Base-by-base conservation (phyloP, 495 filamentous ascomycete genomes). In the Melanomma pulvis-pyrius region DNA sequence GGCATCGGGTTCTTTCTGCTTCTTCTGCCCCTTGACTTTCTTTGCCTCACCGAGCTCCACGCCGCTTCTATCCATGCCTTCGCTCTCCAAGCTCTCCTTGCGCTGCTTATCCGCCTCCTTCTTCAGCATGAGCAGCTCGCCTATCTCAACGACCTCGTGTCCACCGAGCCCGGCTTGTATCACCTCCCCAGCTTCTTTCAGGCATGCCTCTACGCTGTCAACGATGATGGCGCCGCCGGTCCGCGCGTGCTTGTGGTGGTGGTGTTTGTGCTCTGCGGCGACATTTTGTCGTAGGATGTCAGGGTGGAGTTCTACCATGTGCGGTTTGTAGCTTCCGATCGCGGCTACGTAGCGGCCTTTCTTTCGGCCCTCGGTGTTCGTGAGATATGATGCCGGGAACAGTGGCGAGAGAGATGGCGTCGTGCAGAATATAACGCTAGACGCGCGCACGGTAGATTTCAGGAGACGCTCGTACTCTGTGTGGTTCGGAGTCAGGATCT, bases 171-270 rank as follows among this genome's bases (percentile, higher is more conserved):
- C 90, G 0, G 91, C 91, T 70, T 91, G 86, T 28, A 93, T 88
- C 57, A 98, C 79, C 80, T 98, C 94, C 5, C 94, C 94, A 0
- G 93, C 90, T 72, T 97, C 92, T 70, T 87, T 86, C 65, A 97
- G 70, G 59, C 90, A 92, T 4, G 87, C 89, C 19, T 90, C 86
- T 0, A 92, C 77, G 32, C 87, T 91, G 74, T 98, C 93, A 12
- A 97, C 93, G 4, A 97, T 80, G 30, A 94, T 80, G 1, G 89
- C 88, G 0, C 90, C 91, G 19, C 91, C 90, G 67, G 87, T 82
- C 22, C 80, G 77, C 8, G 89, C 86, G 59, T 91, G 88, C 70
- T 87, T 87, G 73, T 92, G 90, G 73, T 86, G 88, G 65, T 90
- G 87, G 19, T 83, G 78, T 26, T 77, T 61, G 21, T 81, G 80